phyloP scores from a whole-genome alignment of 352 stramenopile genomes.

The Phytophthora hybrid region DNA sequence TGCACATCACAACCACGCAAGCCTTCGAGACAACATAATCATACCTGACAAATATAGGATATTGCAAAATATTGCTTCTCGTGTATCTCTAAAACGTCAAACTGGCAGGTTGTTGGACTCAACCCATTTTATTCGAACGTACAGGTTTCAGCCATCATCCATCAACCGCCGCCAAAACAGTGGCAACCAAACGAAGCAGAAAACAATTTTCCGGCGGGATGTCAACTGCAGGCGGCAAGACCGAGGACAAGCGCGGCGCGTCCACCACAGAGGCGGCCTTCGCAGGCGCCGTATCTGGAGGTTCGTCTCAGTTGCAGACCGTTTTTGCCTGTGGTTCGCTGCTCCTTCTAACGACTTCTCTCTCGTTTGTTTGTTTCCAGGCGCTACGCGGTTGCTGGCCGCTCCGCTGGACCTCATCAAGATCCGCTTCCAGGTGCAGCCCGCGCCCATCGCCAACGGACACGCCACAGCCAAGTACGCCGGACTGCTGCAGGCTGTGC shows the following conservation, averaged over 20 bases:
- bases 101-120: no score
- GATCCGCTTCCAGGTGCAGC: slow-evolving; percentile 87
- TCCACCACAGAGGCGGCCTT: slow-evolving; percentile 60
- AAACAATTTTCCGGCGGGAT: slow-evolving; percentile 23
- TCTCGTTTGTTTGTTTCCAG: slow-evolving; percentile 29
- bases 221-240: slow-evolving; percentile 14
- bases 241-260: slow-evolving; percentile 30
- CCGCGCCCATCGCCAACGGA: slow-evolving; percentile 47
- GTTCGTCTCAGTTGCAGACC: slow-evolving; percentile 25
- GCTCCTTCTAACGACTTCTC: slow-evolving; percentile 1
- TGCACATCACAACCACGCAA: not conserved
- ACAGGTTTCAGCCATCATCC: slow-evolving; percentile 16
- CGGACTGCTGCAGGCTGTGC: slow-evolving; percentile 60
- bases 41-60: slow-evolving; percentile 14
- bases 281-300: slow-evolving; percentile 72
- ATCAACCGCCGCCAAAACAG: slow-evolving; percentile 18
- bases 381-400: slow-evolving; percentile 68
- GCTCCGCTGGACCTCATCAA: slow-evolving; percentile 86
- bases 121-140: no score
- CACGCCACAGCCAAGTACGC: slow-evolving; percentile 55
- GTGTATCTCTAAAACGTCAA: not conserved
- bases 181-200: slow-evolving; percentile 23
- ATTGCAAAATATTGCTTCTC: not conserved
- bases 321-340: not conserved
- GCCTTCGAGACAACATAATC: slow-evolving; percentile 6